Base-by-base conservation (phyloP, 140 eudicot genomes). In the Stevia rebaudiana region DNA sequence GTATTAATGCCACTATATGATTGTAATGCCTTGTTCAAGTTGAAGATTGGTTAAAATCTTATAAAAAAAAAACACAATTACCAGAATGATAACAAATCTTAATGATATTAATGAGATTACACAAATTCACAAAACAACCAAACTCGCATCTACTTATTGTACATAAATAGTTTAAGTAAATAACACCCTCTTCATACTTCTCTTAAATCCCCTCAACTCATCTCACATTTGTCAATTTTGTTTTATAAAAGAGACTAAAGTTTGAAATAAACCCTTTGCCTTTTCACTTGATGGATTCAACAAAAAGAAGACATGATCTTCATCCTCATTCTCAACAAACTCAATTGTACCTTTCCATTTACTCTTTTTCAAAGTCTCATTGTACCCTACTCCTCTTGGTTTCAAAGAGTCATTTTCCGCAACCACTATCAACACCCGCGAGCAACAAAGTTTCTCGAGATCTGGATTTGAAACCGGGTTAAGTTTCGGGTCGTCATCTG, bases 231-330 rank as follows among this genome's bases (percentile, higher is more conserved):
- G 4, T 36, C 0, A 36, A 36, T 36, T 36, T 36, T 36, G 41
- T 36, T 36, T 36, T 36, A 36, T 39, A 42, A 58, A 79, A 23
- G 80, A 59, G 33, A 48, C 57, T 54, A 79, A 21, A 42, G 5
- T 16, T 28, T 65, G 60, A 54, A 50, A 6, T 4, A 78, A 6
- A 16, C 11, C 46, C 57, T 43, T 63, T 0, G 80, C 64, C 31
- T 70, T 78, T 15, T 70, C 73, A 43, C 42, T 13, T 17, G 36
- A 48, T 28, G 81, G 79, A 23, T 80, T 11, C 11, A 70, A 66
- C 68, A 83, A 49, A 63, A 79, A 70, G 70, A 83, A 79, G 33
- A 61, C 43, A 70, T 83, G 89, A 23, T 39, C 79, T 56, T 76
- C 81, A 0, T 70, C 89, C 41, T 73, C 63, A 3, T 70, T 66